Evolutionary conservation across 352 stramenopile genomes (phyloP), one percentile per base, ranked within the genome.

Genomic region (Globisporangium orthogonon): DNA sequence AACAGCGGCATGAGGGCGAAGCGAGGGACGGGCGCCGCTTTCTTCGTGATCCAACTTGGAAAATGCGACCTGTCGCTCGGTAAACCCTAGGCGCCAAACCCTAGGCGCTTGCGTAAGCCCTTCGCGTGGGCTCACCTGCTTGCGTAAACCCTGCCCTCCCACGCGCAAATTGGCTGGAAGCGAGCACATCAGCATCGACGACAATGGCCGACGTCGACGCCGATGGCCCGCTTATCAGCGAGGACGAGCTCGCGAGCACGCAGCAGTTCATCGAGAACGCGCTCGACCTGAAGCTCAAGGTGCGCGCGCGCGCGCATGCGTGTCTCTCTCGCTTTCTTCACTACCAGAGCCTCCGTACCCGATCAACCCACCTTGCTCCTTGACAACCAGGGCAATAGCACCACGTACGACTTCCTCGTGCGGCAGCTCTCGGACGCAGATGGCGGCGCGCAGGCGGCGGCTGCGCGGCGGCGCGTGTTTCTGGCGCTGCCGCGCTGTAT

Each of bases 181-280:
- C 23, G 23, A 23, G 23, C 23, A 23, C 23, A 23, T 23, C 23
- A 23, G 23, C 23, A 23, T 23, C 23, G 23, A 23, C 23, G 23
- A 23, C 23, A 23, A 23, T 23, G 23, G 23, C 23, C 23, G 23
- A 23, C 23, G 23, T 23, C 23, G 23, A 23, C 23, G 23, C 23
- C 23, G 23, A 23, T 23, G 23, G 23, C 23, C 23, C 23, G 23
- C 23, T 23, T 23, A 23, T 23, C 23, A 23, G 23, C 23, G 78
- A 89, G 63, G 69, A 87, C 46, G 78, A 87, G 50, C 68, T 94
- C 6, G 64, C 66, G 55, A 87, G 70, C 52, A 81, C 91, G 65
- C 76, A 89, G 55, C 69, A 81, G 62, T 91, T 94, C 61, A 88
- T 94, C 56, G 80, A 94, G 69, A 91, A 89, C 58, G 84, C 84